phyloP scores from a whole-genome alignment of 169 alveolate genomes.

The Amoebophrya sp. region DNA sequence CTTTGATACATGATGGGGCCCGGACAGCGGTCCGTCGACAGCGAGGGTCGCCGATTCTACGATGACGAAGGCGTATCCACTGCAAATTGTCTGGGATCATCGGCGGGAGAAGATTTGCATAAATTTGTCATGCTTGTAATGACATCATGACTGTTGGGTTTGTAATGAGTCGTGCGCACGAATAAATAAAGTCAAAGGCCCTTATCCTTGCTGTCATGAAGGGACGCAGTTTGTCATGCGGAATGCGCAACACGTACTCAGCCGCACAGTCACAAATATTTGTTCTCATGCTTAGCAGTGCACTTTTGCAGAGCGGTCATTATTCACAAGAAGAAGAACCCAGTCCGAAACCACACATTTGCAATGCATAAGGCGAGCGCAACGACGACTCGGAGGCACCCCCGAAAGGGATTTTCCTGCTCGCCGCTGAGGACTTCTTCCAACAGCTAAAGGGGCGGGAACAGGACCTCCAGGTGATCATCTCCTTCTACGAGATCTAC shows the following conservation, averaged over 20 bases:
- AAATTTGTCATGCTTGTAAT: not conserved
- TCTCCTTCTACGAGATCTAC: slow-evolving; percentile 97
- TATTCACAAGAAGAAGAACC: no score
- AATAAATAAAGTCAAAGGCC: no score
- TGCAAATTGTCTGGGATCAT: not conserved
- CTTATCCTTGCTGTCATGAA: no score
- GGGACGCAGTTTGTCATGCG: no score
- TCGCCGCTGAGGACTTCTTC: slow-evolving; percentile 52
- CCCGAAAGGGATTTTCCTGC: slow-evolving; percentile 48
- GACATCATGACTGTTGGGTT: not conserved
- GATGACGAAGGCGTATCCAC: not conserved
- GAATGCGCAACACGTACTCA: no score
- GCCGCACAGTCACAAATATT: no score
- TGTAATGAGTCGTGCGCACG: not conserved
- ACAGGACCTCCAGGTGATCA: slow-evolving; percentile 48
- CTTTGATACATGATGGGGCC: slow-evolving; percentile 78
- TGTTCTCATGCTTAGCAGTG: not conserved
- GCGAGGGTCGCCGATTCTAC: not conserved
- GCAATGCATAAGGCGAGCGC: no score
- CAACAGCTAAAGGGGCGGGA: slow-evolving; percentile 19
- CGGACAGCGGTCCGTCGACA: slow-evolving; percentile 30
- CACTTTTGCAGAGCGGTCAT: not conserved
- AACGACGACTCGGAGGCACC: not conserved
- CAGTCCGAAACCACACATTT: no score
- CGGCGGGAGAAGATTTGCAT: not conserved